Base-by-base conservation (phyloP, 441 rosid species). In the Cnidoscolus chayamansa region DNA sequence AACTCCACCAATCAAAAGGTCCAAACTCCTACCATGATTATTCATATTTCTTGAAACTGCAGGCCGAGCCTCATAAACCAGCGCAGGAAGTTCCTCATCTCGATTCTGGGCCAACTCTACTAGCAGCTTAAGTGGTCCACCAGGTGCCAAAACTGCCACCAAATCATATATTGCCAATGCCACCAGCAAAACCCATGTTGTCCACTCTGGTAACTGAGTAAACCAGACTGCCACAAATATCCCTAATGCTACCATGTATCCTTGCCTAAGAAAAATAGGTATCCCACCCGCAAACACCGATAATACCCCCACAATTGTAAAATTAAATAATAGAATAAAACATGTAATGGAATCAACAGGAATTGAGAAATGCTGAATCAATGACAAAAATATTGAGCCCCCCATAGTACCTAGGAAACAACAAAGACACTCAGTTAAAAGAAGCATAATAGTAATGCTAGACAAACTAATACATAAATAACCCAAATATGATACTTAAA, bases 21-120 rank as follows among this genome's bases (percentile, higher is more conserved):
- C 86, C 68, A 86, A 68, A 73, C 78, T 87, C 37, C 90, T 74
- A 50, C 80, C 83, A 31, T 47, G 86, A 59, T 62, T 78, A 60
- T 83, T 70, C 61, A 71, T 83, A 80, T 76, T 69, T 8, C 60
- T 74, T 10, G 87, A 78, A 62, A 88, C 88, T 7, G 81, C 80
- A 15, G 99, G 98, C 20, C 99, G 88, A 72, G 98, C 97, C 86
- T 94, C 99, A 66, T 94, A 94, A 7, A 94, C 85, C 84, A 94
- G 81, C 10, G 99, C 99, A 47, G 98, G 99, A 49, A 94, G 94
- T 68, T 94, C 99, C 75, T 94, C 93, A 64, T 90, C 96, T 48
- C 97, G 86, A 72, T 77, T 90, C 0, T 97, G 92, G 63, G 98
- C 96, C 70, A 94, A 85, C 82, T 92, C 94, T 13, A 94, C 98